Evolutionary conservation across 176 grass and related monocot genomes (phyloP).

Genomic region (Phoenix roebelenii): DNA sequence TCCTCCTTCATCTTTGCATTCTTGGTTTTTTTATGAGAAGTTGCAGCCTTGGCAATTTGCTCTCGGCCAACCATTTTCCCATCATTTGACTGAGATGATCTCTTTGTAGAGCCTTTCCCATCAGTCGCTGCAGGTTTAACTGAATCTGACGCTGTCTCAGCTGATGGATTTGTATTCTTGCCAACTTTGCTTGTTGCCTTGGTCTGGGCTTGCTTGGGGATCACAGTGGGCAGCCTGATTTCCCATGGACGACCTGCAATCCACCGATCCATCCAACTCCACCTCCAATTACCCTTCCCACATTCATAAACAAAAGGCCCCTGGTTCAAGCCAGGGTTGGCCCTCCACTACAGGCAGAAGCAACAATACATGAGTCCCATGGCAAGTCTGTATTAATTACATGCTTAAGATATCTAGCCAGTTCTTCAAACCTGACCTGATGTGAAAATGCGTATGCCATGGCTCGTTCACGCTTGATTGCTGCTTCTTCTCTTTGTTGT

Average conservation of each 20-base stretch:
- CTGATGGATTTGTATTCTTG: slow-evolving; percentile 31
- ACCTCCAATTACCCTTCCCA: slow-evolving; percentile 68
- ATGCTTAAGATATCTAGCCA: not conserved
- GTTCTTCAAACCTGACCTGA: slow-evolving; percentile 44
- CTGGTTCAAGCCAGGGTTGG: slow-evolving; percentile 49
- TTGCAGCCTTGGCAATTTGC: not conserved
- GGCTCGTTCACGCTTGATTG: slow-evolving; percentile 84
- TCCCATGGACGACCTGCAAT: slow-evolving; percentile 85
- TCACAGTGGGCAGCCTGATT: slow-evolving; percentile 37
- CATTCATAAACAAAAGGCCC: slow-evolving; percentile 70
- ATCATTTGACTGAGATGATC: slow-evolving; percentile 1
- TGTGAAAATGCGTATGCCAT: slow-evolving; percentile 95
- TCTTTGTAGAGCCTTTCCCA: slow-evolving; percentile 33
- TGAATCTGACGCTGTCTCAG: slow-evolving; percentile 31
- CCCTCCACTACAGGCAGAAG: slow-evolving; percentile 60
- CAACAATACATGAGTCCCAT: too few species aligned
- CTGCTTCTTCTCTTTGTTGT: slow-evolving; percentile 83
- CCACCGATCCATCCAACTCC: slow-evolving; percentile 96
- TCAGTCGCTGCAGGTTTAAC: slow-evolving; percentile 36
- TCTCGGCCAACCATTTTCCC: not conserved
- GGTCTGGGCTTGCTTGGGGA: slow-evolving; percentile 24
- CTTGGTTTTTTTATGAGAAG: not conserved
- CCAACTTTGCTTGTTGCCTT: slow-evolving; percentile 34
- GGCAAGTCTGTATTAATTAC: too few species aligned
- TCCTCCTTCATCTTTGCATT: not conserved